These are phyloP conservation scores for Aureobasidium sp. DNA, from an alignment of 2,329 filamentous ascomycete species.

Conservation along the genomic window DNA sequence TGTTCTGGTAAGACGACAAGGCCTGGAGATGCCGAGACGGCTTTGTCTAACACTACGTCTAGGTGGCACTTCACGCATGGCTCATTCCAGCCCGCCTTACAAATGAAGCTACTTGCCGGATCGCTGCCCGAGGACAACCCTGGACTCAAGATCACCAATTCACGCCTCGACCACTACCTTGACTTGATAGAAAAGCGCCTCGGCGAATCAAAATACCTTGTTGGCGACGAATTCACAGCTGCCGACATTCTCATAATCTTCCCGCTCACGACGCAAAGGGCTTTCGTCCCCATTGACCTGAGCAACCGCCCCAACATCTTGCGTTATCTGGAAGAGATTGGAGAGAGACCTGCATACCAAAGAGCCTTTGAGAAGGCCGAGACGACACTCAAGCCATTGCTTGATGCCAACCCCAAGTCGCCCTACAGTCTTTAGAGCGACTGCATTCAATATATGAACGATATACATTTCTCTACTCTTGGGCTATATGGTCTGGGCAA, in stretches of 20 bases:
- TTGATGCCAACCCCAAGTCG: conserved; percentile 19
- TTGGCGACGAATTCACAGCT: conserved; percentile 45
- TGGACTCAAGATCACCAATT: conserved; percentile 19
- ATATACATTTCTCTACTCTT: background rate
- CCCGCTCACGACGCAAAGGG: conserved; percentile 45
- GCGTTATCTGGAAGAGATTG: conserved; percentile 41
- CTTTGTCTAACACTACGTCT: background rate
- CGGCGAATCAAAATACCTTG: conserved; percentile 38
- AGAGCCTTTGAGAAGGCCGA: conserved; percentile 46
- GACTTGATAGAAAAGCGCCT: conserved; percentile 37
- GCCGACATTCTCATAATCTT: conserved; percentile 52
- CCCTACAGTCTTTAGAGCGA: background rate
- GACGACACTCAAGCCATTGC: conserved; percentile 37
- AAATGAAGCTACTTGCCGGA: conserved; percentile 15
- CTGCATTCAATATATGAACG: background rate
- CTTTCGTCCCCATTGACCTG: conserved; percentile 39
- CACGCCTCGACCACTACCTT: conserved; percentile 29
- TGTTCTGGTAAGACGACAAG: background rate
- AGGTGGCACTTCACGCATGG: conserved; percentile 28
- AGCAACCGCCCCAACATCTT: conserved; percentile 39
- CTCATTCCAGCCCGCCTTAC: conserved; percentile 39
- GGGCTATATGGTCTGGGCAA: background rate
- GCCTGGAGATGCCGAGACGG: too few relatives aligned
- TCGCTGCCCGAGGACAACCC: conserved; percentile 21
- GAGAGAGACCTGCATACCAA: conserved; percentile 41